phyloP scores from a whole-genome alignment of 192 early-diverging fungal species.

The Coemansia sp. region DNA sequence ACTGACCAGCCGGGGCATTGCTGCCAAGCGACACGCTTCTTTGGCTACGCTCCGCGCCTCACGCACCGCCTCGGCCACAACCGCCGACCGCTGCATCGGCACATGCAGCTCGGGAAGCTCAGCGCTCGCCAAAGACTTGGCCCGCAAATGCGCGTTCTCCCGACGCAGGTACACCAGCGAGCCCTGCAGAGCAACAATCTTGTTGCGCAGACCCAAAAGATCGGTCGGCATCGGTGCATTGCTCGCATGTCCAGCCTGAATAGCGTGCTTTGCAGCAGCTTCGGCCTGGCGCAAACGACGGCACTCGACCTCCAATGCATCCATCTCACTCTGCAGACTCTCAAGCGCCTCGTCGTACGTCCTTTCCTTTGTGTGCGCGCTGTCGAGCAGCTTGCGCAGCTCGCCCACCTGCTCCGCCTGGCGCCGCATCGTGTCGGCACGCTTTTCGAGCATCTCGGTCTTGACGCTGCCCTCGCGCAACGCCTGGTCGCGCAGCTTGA shows the following conservation, averaged over 20 bases:
- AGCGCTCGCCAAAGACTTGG: slow-evolving; percentile 31
- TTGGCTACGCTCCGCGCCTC: slow-evolving; percentile 27
- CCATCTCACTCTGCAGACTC: slow-evolving; percentile 65
- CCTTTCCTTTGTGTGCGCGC: slow-evolving; percentile 58
- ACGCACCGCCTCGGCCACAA: slow-evolving; percentile 14
- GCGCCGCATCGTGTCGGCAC: slow-evolving; percentile 64
- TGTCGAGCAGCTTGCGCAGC: slow-evolving; percentile 60
- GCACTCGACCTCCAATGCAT: slow-evolving; percentile 67
- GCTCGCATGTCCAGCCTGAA: slow-evolving; percentile 2
- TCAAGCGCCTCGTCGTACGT: slow-evolving; percentile 74
- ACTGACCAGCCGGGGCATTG: slow-evolving; percentile 33
- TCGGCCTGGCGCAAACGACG: slow-evolving; percentile 52
- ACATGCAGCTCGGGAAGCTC: slow-evolving; percentile 10
- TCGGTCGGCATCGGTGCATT: slow-evolving; percentile 25
- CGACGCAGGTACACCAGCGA: slow-evolving; percentile 72
- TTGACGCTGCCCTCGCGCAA: slow-evolving; percentile 73
- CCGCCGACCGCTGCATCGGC: not conserved
- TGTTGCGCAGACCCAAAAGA: slow-evolving; percentile 58
- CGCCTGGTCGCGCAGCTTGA: slow-evolving; percentile 77
- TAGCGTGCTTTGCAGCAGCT: not conserved
- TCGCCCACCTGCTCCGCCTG: slow-evolving; percentile 61
- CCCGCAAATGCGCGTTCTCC: slow-evolving; percentile 81
- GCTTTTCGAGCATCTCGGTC: slow-evolving; percentile 80
- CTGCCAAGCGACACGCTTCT: slow-evolving; percentile 42
- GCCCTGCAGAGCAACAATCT: slow-evolving; percentile 58